Base-by-base conservation (phyloP, 2,329 filamentous ascomycete genomes). In the Paraphoma chrysanthemicola region DNA sequence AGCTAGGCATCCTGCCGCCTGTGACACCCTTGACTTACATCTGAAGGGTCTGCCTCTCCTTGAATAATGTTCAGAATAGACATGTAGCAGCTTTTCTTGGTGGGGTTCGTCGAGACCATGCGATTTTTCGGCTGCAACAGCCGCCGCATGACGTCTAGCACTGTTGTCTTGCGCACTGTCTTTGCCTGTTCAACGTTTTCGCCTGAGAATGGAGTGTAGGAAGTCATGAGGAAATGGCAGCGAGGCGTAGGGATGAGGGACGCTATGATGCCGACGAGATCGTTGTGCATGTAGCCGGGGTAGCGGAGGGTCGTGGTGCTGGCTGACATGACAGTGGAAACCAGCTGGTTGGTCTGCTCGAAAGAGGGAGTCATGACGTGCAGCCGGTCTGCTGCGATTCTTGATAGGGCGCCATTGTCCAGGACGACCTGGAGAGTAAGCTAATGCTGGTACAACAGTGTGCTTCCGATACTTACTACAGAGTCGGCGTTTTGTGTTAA, bases 221-320 rank as follows among this genome's bases (percentile, higher is more conserved):
- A 92, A 5, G 95, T 99, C 88, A 97, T 96, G 56, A 99, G 84
- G 85, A 99, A 99, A 80, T 99, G 96, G 75, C 93, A 97, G 67
- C 95, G 89, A 9, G 95, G 96, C 0, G 94, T 99, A 1, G 95
- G 95, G 60, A 99, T 98, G 42, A 99, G 85, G 17, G 93, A 96
- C 23, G 96, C 95, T 55, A 99, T 86, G 69, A 99, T 98, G 78
- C 94, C 95, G 72, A 97, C 93, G 14, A 99, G 89, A 74, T 99
- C 95, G 78, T 99, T 99, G 83, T 99, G 95, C 95, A 99, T 99
- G 80, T 99, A 99, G 39, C 95, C 95, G 1, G 95, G 95, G 76
- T 99, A 99, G 73, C 95, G 87, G 48, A 99, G 87, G 2, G 96
- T 97, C 9, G 94, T 98, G 4, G 95, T 99, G 73, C 92, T 96